These are phyloP conservation scores for Solanum bulbocastanum DNA, from an alignment of 257 asterid species.

Conservation along the genomic window DNA sequence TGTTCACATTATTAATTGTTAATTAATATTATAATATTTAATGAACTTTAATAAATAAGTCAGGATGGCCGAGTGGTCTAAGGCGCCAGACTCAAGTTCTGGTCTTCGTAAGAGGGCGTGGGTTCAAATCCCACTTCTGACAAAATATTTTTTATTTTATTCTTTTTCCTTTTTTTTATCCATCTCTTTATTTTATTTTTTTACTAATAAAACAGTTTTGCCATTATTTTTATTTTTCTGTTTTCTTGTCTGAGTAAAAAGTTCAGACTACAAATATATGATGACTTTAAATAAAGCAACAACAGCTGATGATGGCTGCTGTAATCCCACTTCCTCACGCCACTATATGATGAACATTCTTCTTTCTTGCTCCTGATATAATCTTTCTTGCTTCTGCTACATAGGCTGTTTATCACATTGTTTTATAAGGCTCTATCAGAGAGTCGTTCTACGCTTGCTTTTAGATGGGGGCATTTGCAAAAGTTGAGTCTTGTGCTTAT, in stretches of 20 bases:
- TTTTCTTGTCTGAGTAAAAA: not conserved
- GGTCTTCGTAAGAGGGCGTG: slow-evolving; percentile 81
- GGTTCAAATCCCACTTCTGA: slow-evolving; percentile 81
- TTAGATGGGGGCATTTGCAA: not conserved
- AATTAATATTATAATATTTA: accelerated
- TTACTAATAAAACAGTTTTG: not conserved
- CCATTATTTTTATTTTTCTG: no score
- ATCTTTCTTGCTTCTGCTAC: not conserved
- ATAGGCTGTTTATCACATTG: no score
- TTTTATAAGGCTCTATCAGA: not conserved
- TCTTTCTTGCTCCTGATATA: not conserved
- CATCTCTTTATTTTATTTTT: not conserved
- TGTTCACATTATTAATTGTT: not conserved
- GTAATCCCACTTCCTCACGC: not conserved
- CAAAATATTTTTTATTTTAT: not conserved
- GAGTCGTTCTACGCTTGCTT: no score
- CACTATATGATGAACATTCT: not conserved
- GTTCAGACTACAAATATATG: not conserved
- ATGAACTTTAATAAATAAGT: not conserved
- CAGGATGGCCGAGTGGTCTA: slow-evolving; percentile 98
- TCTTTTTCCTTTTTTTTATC: no score
- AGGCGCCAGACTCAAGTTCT: slow-evolving; percentile 98
- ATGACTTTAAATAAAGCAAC: not conserved
- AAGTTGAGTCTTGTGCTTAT: no score
- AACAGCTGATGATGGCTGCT: not conserved